Base-by-base conservation (phyloP, 345 rosid species). In the Eucalyptus fibrosa region DNA sequence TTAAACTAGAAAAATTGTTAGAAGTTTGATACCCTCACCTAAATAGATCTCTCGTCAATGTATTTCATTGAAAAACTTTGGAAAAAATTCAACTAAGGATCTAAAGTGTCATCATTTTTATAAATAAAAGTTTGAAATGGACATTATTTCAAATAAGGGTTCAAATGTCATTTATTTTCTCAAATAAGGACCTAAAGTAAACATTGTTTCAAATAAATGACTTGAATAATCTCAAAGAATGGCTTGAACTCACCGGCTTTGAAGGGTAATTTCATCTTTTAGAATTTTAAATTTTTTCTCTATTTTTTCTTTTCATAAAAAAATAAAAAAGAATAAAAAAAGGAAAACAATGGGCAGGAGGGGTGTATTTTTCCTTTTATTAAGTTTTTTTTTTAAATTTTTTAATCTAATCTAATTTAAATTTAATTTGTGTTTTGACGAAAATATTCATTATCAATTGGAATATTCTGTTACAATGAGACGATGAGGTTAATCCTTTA, bases 401-500 rank as follows among this genome's bases (percentile, higher is more conserved):
- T 51, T 53, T 53, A 53, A 53, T 53, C 24, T 53, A 53, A 53
- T 53, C 0, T 51, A 51, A 51, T 51, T 18, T 51, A 7, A 51
- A 51, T 18, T 3, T 53, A 53, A 53, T 53, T 53, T 53, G 59
- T 53, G 9, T 53, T 53, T 53, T 53, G 56, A 51, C 0, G 0
- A 18, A 50, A 53, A 53, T 3, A 53, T 51, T 0, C 23, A 1
- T 51, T 0, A 1, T 15, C 8, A 16, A 50, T 50, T 1, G 3
- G 19, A 50, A 50, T n/a, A n/a, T n/a, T n/a, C n/a, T n/a, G n/a
- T n/a, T n/a, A n/a, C n/a, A n/a, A n/a, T n/a, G n/a, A n/a, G n/a
- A n/a, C n/a, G n/a, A n/a, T n/a, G n/a, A 53, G 10, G 24, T 0
- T 19, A 53, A 2, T 0, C 2, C 0, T 2, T 8, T 53, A 53